Evolutionary conservation across 2,329 filamentous ascomycete species (phyloP), one percentile per base, ranked within the genome.

Genomic region (Pleomassaria siparia): DNA sequence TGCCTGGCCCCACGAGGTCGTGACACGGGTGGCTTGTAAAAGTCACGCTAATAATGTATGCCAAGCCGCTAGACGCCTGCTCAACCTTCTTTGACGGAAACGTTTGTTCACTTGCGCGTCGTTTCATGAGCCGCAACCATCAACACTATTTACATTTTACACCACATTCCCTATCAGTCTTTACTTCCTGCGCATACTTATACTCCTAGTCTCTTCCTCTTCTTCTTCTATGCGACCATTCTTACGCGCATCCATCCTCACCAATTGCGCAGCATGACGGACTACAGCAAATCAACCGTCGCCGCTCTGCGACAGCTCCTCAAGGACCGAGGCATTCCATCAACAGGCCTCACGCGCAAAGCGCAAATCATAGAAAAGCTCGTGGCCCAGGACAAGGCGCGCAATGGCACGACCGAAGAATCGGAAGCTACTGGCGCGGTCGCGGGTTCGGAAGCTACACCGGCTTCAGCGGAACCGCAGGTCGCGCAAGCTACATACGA

Each of bases 221-320:
- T 21, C 15, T 20, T 18, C n/a, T 24, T 13, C 36, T 13, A 40
- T 26, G 36, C 36, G 24, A n/a, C 9, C 13, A 40, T 26, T 7
- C 18, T 26, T 25, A n/a, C 36, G 36, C 21, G 36, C 13, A 40
- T 8, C 18, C 24, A 9, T 8, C 16, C 10, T 15, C 9, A 43
- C 20, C 28, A 33, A 33, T 22, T 24, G 24, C 20, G 15, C 43
- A 54, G 20, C 22, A 72, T 71, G 67, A 46, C 64, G 10, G 74
- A 77, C 47, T 78, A 78, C 65, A 71, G 62, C 57, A 72, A 71
- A 50, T 66, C 73, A 36, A 78, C 76, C 20, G 76, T 78, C 52
- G 67, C 71, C 44, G 72, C 76, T 52, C 65, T 79, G 41, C 72
- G 72, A 52, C 66, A 72, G 47, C 45, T 76, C 43, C 62, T 77